Evolutionary conservation across 306 rosid species (phyloP).

Genomic region (Medicago ruthenica): DNA sequence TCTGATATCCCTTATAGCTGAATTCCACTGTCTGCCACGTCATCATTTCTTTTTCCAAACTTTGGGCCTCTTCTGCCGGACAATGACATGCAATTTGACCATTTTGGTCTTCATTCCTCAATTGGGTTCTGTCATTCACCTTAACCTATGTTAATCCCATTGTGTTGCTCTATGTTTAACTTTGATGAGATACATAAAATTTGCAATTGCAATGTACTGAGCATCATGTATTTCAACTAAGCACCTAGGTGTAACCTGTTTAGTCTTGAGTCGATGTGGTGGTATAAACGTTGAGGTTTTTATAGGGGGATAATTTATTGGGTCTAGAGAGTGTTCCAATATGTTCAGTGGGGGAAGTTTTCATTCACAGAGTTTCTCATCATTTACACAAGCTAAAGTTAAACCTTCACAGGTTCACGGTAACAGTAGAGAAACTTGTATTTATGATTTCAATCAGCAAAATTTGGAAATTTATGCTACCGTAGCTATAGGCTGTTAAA

Average conservation of each 20-base stretch:
- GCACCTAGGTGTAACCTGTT: too few relatives aligned
- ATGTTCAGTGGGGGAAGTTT: background rate
- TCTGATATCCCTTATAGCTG: too few relatives aligned
- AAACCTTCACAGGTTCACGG: background rate
- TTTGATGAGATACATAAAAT: constrained; percentile 1
- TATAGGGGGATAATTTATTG: background rate
- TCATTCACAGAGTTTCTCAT: background rate
- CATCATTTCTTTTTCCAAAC: too few relatives aligned
- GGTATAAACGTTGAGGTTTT: background rate
- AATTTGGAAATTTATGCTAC: too few relatives aligned
- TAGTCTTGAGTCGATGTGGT: background rate
- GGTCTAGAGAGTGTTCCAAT: background rate
- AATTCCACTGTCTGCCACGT: too few relatives aligned
- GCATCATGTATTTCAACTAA: background rate
- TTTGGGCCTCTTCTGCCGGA: too few relatives aligned
- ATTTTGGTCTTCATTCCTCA: too few relatives aligned
- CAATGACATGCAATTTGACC: too few relatives aligned
- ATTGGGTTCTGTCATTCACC: too few relatives aligned
- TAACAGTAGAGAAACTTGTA: background rate
- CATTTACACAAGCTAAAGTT: background rate
- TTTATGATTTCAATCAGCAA: too few relatives aligned
- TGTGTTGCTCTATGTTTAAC: background rate
- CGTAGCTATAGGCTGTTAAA: too few relatives aligned
- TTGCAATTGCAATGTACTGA: background rate
- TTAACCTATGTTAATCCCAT: background rate